Base-by-base conservation (phyloP, 148 eudicot species). In the Amaranthus cruentus region DNA sequence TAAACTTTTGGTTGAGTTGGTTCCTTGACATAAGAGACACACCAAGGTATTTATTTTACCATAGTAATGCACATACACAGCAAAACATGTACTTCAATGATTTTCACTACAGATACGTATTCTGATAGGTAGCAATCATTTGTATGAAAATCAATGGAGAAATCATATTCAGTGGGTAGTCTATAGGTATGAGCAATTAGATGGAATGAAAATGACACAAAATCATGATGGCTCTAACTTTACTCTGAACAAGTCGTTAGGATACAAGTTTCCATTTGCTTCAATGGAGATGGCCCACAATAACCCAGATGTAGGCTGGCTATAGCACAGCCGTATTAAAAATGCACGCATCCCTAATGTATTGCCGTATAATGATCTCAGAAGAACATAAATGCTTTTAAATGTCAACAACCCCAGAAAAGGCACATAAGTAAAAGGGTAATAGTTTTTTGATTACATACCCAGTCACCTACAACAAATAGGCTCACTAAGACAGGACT, bases 401-500 rank as follows among this genome's bases (percentile, higher is more conserved):
- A n/a, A n/a, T n/a, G n/a, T n/a, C n/a, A n/a, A n/a, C n/a, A n/a
- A n/a, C 13, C 54, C 21, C 50, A 51, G 7, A 38, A 21, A 48
- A 55, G 63, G 48, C 47, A 65, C 15, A 66, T 15, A 57, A 46
- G 44, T 60, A 47, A 69, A 68, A 55, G 21, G 54, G 59, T 9
- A 67, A 42, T 18, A 67, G 63, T 68, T 43, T 67, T 44, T 38
- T 75, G 73, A 52, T 55, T 74, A 71, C 87, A 64, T 81, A 91
- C 98, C 92, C 92, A 93, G 70, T 93, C 98, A 43, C 98, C 98
- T 60, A 93, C 90, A 55, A 88, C 92, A 75, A 93, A 83, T 50
- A 93, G 81, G 90, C 88, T 88, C 71, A 93, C 84, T 38, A 86
- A 81, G 71, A 87, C 78, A 46, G 88, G 90, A 70, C 80, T 91